Base-by-base conservation (phyloP, 1,284 basidiomycete genomes). In the Leccinum fallax region DNA sequence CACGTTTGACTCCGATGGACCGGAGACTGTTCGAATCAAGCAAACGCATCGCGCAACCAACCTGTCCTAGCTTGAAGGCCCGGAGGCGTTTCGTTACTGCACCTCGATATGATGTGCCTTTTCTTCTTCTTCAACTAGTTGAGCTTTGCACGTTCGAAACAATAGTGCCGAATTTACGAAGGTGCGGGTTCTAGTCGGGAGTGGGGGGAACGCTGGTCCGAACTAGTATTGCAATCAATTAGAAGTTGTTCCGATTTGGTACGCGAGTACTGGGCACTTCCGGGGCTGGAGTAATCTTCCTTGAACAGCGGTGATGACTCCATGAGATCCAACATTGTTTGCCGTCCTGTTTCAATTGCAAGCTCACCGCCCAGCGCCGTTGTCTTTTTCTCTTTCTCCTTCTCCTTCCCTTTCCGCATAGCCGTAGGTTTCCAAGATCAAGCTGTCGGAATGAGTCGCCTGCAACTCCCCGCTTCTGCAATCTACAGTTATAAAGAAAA, bases 1-100 rank as follows among this genome's bases (percentile, higher is more conserved):
- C 24, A 15, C 21, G 21, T 48, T 48, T 7, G 21, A 48, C 21
- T 46, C 34, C 19, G 49, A 15, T 21, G 19, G 24, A 36, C 15
- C 8, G 5, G 30, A 57, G 53, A 53, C 49, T 56, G 7, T 53
- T 60, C 54, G 36, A 54, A 57, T 61, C 48, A 49, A 48, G 46
- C 19, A 48, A 48, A 48, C 21, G 46, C 21, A 48, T 48, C 46
- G 46, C 46, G 21, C 46, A 13, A 48, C 46, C 21, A 48, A 21
- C 46, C 46, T 21, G 6, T 48, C 6, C 43, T 15, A 48, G 11
- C 21, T 48, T 13, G 46, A 48, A 21, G 21, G 46, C 46, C 46
- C 24, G 7, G 21, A 48, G 13, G 46, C 46, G 2, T 24, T 48
- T 15, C 21, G 21, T 48, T 48, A 19, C 10, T 19, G 28, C 32